Evolutionary conservation across 306 rosid species (phyloP).

Genomic region (Canavalia gladiata): DNA sequence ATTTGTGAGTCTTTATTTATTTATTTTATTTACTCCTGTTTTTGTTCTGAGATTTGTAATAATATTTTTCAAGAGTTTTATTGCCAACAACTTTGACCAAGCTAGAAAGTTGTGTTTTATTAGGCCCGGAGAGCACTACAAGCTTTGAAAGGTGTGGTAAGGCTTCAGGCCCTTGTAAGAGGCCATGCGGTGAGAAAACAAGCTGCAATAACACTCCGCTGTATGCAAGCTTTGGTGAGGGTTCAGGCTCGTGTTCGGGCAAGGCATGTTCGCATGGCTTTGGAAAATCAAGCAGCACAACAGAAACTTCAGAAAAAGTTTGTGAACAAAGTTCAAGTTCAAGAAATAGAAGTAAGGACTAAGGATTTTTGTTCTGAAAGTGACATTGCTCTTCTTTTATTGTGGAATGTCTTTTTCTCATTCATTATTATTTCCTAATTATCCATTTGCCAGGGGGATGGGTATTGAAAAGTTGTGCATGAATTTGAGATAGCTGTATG

Average conservation of each 20-base stretch:
- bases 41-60: constrained; percentile 8
- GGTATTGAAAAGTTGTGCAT: constrained; percentile 22
- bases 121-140: constrained; percentile 98
- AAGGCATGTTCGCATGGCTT: constrained; percentile 91
- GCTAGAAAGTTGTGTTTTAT: constrained; percentile 34
- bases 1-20: background rate
- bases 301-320: constrained; percentile 84
- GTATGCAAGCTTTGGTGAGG: constrained; percentile 99
- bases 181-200: constrained; percentile 99
- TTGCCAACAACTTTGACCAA: constrained; percentile 19
- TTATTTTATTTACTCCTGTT: background rate
- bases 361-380: constrained; percentile 21
- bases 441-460: background rate
- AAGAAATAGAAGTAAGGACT: constrained; percentile 92
- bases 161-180: constrained; percentile 99
- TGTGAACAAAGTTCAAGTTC: constrained; percentile 78
- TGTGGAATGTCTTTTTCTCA: constrained; percentile 24
- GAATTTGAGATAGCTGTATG: constrained; percentile 3
- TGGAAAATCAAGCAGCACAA: constrained; percentile 79
- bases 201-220: constrained; percentile 99
- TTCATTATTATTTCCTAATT: constrained; percentile 23
- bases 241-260: constrained; percentile 99
- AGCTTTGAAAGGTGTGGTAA: constrained; percentile 95
- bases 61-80: background rate
- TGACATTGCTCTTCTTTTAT: constrained; percentile 9